Conservation (phyloP, 371 early-diverging fungal genomes). For the Parasitella parasitica region DNA sequence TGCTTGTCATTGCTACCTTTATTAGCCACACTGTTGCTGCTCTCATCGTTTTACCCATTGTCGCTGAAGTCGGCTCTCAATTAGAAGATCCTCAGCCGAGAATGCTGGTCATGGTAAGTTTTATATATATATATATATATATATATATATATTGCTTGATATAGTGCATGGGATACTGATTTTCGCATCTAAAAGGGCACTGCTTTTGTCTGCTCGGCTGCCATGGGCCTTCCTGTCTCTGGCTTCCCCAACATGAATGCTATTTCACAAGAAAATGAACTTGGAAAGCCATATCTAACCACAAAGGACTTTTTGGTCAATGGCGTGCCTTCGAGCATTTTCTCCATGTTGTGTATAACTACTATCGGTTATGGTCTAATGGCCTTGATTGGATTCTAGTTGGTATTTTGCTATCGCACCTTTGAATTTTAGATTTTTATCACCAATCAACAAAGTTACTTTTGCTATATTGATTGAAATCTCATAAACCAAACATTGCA, state of each 20-base stretch:
- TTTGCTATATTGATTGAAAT: not conserved
- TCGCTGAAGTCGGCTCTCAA: slow-evolving; percentile 64
- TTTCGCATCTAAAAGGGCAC: too few species aligned
- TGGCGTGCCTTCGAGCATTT: slow-evolving; percentile 75
- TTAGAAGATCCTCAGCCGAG: slow-evolving; percentile 70
- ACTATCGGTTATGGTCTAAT: slow-evolving; percentile 69
- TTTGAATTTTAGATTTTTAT: not conserved
- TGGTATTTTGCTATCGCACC: not conserved
- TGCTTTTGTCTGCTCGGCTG: slow-evolving; percentile 72
- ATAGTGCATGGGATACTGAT: too few species aligned
- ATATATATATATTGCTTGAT: too few species aligned
- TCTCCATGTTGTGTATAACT: slow-evolving; percentile 52
- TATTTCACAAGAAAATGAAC: slow-evolving; percentile 88
- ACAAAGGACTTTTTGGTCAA: slow-evolving; percentile 83
- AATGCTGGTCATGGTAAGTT: slow-evolving; percentile 77
- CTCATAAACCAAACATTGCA: not conserved
- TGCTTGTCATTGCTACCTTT: slow-evolving; percentile 81
- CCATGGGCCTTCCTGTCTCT: slow-evolving; percentile 93
- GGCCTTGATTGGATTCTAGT: slow-evolving; percentile 41
- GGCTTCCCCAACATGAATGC: slow-evolving; percentile 98
- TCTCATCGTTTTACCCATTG: slow-evolving; percentile 76
- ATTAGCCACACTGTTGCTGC: slow-evolving; percentile 93
- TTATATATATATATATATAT: too few species aligned
- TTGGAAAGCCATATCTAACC: slow-evolving; percentile 80
- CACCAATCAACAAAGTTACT: not conserved